A percentile compares a stretch with the other conserved stretches of the same genome.
Conservation (phyloP, 257 asterid genomes). For the Penstemon davidsonii region DNA sequence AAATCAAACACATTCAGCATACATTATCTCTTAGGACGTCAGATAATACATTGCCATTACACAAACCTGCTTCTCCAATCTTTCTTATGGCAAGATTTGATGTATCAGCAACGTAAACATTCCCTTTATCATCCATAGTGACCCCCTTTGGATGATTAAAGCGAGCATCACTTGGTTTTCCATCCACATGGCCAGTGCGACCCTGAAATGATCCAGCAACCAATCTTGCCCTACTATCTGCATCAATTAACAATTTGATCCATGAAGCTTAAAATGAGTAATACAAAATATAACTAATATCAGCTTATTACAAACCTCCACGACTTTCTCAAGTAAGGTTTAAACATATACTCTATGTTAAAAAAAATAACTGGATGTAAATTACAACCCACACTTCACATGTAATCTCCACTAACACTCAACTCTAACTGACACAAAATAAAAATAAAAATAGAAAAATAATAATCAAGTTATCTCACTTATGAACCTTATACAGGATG, state of each 20-base stretch:
- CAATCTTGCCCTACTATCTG: constrained; percentile 93
- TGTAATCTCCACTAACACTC: constrained; percentile 4
- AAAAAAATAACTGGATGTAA: not conserved
- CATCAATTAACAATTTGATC: constrained; percentile 26
- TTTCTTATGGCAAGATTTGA: constrained; percentile 93
- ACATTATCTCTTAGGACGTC: constrained; percentile 4
- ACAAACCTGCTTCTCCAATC: constrained; percentile 87
- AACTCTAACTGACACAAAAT: constrained; percentile 2
- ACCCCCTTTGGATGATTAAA: constrained; percentile 88
- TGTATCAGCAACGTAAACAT: constrained; percentile 90
- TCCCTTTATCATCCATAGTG: constrained; percentile 91
- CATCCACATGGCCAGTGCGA: constrained; percentile 89
- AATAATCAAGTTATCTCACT: no score
- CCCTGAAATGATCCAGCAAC: constrained; percentile 99
- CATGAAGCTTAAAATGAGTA: constrained; percentile 14
- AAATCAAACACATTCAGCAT: constrained; percentile 1
- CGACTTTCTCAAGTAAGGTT: not conserved
- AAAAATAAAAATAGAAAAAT: not conserved
- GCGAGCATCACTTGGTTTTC: constrained; percentile 96
- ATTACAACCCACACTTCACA: not conserved
- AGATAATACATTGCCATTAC: constrained; percentile 13
- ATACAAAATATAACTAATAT: not conserved
- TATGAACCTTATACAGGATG: no score
- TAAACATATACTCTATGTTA: not conserved
- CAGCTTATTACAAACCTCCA: constrained; percentile 4